Conservation (phyloP, 805 yeast genomes). For the Metschnikowia cerradonensis region DNA sequence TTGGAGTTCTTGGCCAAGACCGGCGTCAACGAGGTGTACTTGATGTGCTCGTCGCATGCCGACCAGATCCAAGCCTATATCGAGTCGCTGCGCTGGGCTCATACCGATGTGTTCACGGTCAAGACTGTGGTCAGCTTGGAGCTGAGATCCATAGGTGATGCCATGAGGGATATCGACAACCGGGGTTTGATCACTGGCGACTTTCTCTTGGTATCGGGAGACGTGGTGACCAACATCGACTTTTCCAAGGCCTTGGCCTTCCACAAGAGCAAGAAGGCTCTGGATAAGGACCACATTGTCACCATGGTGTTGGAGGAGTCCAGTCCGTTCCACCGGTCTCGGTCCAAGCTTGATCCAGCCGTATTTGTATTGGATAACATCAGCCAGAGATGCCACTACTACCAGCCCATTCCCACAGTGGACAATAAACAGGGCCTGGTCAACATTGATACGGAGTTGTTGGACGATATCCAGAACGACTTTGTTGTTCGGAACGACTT, state of each 20-base stretch:
- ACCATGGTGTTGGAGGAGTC: constrained; percentile 92
- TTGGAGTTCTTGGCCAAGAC: constrained; percentile 89
- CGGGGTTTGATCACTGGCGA: constrained; percentile 88
- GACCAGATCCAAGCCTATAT: constrained; percentile 83
- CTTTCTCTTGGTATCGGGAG: constrained; percentile 87
- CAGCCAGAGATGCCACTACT: constrained; percentile 75
- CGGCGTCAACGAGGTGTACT: constrained; percentile 82
- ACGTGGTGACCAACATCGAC: constrained; percentile 89
- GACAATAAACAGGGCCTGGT: constrained; percentile 38
- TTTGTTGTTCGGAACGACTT: constrained; percentile 84
- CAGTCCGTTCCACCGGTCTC: constrained; percentile 75
- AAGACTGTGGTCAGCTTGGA: constrained; percentile 80
- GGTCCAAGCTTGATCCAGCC: constrained; percentile 79
- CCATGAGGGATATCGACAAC: constrained; percentile 92
- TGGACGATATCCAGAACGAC: constrained; percentile 67
- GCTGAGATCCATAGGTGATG: constrained; percentile 91
- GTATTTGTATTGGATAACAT: constrained; percentile 74
- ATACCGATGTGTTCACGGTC: constrained; percentile 76
- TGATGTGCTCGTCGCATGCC: constrained; percentile 89
- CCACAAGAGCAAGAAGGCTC: constrained; percentile 66
- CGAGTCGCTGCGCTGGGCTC: constrained; percentile 65
- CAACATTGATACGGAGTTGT: constrained; percentile 76
- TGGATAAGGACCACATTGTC: constrained; percentile 86
- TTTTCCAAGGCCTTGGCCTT: constrained; percentile 66
- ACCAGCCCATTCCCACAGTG: constrained; percentile 68